phyloP scores from a whole-genome alignment of 805 yeast species.

The Yarrowia osloensis region DNA sequence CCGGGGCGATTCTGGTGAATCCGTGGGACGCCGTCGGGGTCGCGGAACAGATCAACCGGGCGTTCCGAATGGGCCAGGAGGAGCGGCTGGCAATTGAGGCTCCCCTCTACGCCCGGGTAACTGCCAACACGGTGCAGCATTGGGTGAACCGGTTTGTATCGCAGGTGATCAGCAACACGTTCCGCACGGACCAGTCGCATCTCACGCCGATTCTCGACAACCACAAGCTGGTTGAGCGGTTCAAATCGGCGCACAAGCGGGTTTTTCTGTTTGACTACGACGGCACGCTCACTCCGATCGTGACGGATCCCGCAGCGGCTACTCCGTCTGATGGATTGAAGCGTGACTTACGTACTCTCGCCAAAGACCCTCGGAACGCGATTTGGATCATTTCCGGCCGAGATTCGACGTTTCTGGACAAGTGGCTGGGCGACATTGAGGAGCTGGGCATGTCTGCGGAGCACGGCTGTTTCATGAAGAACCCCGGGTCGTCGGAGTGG shows the following conservation, averaged over 20 bases:
- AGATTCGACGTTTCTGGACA: slow-evolving; percentile 84
- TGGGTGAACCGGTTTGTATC: slow-evolving; percentile 73
- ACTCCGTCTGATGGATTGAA: slow-evolving; percentile 80
- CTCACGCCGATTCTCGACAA: slow-evolving; percentile 82
- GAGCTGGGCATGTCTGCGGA: slow-evolving; percentile 88
- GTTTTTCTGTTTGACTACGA: slow-evolving; percentile 93
- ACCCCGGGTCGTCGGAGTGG: slow-evolving; percentile 69
- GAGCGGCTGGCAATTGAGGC: slow-evolving; percentile 43
- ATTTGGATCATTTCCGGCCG: slow-evolving; percentile 97
- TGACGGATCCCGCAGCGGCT: slow-evolving; percentile 96
- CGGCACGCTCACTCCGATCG: slow-evolving; percentile 96
- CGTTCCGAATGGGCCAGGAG: slow-evolving; percentile 57
- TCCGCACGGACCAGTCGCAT: slow-evolving; percentile 49
- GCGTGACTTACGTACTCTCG: slow-evolving; percentile 57
- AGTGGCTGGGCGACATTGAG: slow-evolving; percentile 75
- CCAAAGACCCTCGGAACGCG: slow-evolving; percentile 76
- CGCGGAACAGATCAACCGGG: slow-evolving; percentile 75
- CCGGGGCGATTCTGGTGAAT: slow-evolving; percentile 68
- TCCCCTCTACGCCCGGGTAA: slow-evolving; percentile 63
- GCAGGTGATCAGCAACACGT: slow-evolving; percentile 44
- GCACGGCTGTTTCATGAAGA: slow-evolving; percentile 93
- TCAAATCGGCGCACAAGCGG: slow-evolving; percentile 63
- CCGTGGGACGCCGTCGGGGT: slow-evolving; percentile 98
- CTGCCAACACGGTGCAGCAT: slow-evolving; percentile 68
- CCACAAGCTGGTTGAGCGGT: slow-evolving; percentile 61